phyloP scores from a whole-genome alignment of 331 rosid genomes.

The Erythrophleum ivorense region DNA sequence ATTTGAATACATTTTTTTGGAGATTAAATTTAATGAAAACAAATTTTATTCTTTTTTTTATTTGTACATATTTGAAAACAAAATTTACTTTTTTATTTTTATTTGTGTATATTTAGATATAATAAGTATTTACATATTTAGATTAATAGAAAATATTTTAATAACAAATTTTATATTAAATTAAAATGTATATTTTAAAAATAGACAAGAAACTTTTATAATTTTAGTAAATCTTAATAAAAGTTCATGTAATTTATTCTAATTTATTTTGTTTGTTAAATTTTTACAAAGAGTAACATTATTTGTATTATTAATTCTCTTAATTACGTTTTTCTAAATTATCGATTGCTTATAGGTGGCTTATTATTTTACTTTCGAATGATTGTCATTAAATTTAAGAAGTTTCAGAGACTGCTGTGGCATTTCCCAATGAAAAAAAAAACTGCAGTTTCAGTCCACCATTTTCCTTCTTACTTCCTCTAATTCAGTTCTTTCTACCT shows the following conservation, averaged over 20 bases:
- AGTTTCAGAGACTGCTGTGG: background rate
- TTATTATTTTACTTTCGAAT: no score
- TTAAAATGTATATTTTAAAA: background rate
- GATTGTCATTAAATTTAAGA: background rate
- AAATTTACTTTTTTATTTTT: no score
- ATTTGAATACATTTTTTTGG: no score
- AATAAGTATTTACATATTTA: background rate
- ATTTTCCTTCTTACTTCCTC: slow-evolving; percentile 39
- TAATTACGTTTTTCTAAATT: no score
- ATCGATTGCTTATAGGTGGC: no score
- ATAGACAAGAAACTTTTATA: background rate
- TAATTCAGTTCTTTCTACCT: slow-evolving; percentile 22
- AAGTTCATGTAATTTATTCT: background rate
- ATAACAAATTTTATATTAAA: background rate
- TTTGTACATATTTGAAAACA: no score
- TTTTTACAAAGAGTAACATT: no score
- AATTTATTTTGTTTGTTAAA: no score
- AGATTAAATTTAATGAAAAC: no score
- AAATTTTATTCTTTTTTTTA: no score
- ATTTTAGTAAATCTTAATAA: background rate
- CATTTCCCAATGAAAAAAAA: background rate
- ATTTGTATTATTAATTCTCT: no score
- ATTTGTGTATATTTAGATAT: background rate
- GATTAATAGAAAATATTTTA: background rate
- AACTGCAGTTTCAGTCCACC: background rate